Conservation (phyloP, 176 grass and related monocot genomes). For the barley (Hordeum vulgare) region DNA sequence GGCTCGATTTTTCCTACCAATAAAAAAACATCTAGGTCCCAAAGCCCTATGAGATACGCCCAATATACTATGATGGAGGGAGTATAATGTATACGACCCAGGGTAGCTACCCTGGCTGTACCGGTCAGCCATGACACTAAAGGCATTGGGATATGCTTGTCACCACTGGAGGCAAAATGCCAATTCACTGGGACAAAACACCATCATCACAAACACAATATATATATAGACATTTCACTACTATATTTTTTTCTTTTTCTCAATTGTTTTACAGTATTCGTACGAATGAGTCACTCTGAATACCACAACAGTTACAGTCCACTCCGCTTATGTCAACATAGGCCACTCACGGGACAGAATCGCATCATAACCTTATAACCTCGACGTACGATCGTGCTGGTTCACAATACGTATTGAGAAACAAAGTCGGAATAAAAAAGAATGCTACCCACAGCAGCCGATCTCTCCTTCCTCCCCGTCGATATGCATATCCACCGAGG, state of each 20-base stretch:
- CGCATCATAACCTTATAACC: neutral
- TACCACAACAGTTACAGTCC: neutral
- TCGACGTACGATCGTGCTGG: neutral
- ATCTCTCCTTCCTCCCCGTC: constrained; percentile 7
- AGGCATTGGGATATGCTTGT: no score
- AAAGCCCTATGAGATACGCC: no score
- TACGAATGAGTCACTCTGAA: neutral
- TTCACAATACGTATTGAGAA: neutral
- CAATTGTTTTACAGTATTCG: neutral
- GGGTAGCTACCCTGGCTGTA: no score
- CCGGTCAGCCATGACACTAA: no score
- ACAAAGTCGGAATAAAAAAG: neutral
- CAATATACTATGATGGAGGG: no score
- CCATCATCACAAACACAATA: neutral
- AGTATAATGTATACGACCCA: no score
- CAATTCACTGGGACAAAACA: no score
- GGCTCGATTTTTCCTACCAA: no score
- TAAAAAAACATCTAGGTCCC: no score
- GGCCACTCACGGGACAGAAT: neutral
- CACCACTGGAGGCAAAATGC: no score
- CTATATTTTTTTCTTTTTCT: neutral
- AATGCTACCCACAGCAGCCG: constrained; percentile 20
- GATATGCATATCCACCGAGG: neutral
- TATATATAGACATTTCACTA: neutral
- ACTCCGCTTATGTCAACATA: neutral